Percentiles rank a stretch among this genome's conserved stretches.
Evolutionary conservation across 2,329 filamentous ascomycete species (phyloP).

Genomic region (Xylariaceae sp.): DNA sequence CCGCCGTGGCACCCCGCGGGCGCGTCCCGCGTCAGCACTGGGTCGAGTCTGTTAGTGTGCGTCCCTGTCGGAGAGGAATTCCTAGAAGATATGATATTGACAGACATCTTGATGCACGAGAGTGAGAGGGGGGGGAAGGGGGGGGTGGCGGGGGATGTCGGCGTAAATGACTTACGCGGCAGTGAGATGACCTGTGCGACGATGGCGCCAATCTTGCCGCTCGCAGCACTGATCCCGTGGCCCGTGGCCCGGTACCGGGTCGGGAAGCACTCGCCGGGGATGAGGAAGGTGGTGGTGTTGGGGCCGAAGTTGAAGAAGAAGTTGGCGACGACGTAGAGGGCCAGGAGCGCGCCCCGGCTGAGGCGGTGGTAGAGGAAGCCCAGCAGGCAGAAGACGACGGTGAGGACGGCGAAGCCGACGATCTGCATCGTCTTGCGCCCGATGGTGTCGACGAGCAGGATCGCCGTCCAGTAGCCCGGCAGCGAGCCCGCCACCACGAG

Average conservation of each 20-base stretch:
- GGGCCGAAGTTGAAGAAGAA: constrained; percentile 62
- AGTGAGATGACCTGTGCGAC: constrained; percentile 59
- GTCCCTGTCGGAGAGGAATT: too few species aligned
- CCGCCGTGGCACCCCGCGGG: constrained; percentile 40
- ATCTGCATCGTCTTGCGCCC: constrained; percentile 72
- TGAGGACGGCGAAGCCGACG: constrained; percentile 53
- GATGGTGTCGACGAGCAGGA: constrained; percentile 64
- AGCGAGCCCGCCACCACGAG: constrained; percentile 69
- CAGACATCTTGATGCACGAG: too few species aligned
- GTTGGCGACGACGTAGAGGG: constrained; percentile 56
- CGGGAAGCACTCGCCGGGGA: constrained; percentile 58
- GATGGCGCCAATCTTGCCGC: constrained; percentile 62
- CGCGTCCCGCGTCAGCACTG: constrained; percentile 50
- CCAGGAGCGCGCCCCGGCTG: constrained; percentile 42
- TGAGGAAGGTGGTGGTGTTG: constrained; percentile 59
- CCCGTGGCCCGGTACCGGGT: constrained; percentile 55
- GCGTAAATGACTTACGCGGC: too few species aligned
- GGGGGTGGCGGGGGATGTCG: too few species aligned
- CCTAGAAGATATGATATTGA: too few species aligned
- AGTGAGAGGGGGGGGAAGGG: too few species aligned
- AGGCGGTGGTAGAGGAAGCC: constrained; percentile 52
- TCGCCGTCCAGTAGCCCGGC: constrained; percentile 73
- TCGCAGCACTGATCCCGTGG: constrained; percentile 59
- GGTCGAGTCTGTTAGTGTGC: too few species aligned
- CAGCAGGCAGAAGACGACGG: constrained; percentile 53